Percentiles rank a stretch among this genome's conserved stretches.
phyloP scores from a whole-genome alignment of 768 basidiomycete genomes.

The Podaxis pistillaris region DNA sequence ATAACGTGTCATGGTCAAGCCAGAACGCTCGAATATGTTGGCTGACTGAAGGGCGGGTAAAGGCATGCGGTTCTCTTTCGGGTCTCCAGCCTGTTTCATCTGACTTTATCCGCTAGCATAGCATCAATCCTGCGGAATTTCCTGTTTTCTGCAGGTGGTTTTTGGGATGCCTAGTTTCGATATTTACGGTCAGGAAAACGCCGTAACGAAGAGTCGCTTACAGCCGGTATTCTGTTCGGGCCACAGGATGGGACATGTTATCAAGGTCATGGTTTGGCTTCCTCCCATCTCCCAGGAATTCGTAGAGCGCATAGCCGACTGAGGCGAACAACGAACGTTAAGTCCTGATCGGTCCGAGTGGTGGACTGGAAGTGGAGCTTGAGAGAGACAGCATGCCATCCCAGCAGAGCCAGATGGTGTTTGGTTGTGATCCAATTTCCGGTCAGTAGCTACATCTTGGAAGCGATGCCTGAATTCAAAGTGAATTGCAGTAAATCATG shows the following conservation, averaged over 20 bases:
- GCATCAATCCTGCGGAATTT: slow-evolving; percentile 5
- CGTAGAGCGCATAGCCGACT: slow-evolving; percentile 17
- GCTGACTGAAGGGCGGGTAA: slow-evolving; percentile 14
- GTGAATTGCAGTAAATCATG: not conserved
- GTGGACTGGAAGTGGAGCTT: not conserved
- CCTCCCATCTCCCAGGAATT: slow-evolving; percentile 5
- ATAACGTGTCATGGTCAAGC: slow-evolving; percentile 15
- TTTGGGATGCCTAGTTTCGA: slow-evolving; percentile 2
- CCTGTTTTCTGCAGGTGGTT: slow-evolving; percentile 3
- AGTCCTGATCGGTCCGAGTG: too few species aligned
- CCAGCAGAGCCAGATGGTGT: not conserved
- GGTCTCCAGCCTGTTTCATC: slow-evolving; percentile 7
- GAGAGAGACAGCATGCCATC: not conserved
- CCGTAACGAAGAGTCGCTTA: not conserved
- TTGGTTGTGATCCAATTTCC: not conserved
- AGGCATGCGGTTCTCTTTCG: slow-evolving; percentile 1
- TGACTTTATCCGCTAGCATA: not conserved
- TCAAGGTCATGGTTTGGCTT: slow-evolving; percentile 12
- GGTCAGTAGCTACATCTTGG: not conserved
- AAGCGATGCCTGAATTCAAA: not conserved
- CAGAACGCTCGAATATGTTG: slow-evolving; percentile 12
- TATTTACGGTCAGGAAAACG: not conserved
- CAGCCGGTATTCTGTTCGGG: slow-evolving; percentile 2
- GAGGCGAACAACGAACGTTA: slow-evolving; percentile 18
- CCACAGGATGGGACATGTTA: not conserved